Conservation (phyloP, 345 rosid species). For the Schrenkiella parvula region DNA sequence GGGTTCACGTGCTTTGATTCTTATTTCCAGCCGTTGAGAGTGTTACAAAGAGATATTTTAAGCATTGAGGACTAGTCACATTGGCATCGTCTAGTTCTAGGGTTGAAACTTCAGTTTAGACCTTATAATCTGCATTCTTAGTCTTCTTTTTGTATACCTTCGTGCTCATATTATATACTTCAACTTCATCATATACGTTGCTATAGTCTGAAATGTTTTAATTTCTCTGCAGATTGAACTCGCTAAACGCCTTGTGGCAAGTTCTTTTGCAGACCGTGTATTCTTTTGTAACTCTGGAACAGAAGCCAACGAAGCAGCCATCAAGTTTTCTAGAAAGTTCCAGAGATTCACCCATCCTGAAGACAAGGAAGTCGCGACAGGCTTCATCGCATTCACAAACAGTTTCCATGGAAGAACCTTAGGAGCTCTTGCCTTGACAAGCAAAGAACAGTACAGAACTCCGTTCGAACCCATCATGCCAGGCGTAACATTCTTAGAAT, state of each 20-base stretch:
- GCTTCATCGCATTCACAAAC: constrained; percentile 69
- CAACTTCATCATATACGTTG: neutral
- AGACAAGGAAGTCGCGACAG: constrained; percentile 48
- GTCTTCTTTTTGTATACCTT: neutral
- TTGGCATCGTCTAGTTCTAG: neutral
- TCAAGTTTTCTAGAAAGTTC: constrained; percentile 84
- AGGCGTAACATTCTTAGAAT: constrained; percentile 88
- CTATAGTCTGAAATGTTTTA: neutral
- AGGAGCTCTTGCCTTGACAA: constrained; percentile 90
- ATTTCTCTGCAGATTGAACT: constrained; percentile 59
- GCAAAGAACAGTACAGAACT: constrained; percentile 76
- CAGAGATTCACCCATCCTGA: constrained; percentile 62
- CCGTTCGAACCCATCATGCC: constrained; percentile 99
- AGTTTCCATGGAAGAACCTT: constrained; percentile 96
- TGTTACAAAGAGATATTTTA: neutral
- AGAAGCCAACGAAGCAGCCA: constrained; percentile 96
- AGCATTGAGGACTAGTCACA: neutral
- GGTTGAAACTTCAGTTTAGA: neutral
- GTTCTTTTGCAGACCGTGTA: constrained; percentile 78
- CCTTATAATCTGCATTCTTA: neutral
- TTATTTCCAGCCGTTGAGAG: neutral
- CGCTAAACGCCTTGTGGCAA: constrained; percentile 66
- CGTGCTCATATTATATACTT: neutral
- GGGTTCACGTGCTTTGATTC: neutral
- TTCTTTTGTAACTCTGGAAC: constrained; percentile 90